Percentiles rank a stretch among this genome's conserved stretches.
These are phyloP conservation scores for Phytophthora chlamydospora DNA, from an alignment of 352 stramenopile species.

Conservation along the genomic window DNA sequence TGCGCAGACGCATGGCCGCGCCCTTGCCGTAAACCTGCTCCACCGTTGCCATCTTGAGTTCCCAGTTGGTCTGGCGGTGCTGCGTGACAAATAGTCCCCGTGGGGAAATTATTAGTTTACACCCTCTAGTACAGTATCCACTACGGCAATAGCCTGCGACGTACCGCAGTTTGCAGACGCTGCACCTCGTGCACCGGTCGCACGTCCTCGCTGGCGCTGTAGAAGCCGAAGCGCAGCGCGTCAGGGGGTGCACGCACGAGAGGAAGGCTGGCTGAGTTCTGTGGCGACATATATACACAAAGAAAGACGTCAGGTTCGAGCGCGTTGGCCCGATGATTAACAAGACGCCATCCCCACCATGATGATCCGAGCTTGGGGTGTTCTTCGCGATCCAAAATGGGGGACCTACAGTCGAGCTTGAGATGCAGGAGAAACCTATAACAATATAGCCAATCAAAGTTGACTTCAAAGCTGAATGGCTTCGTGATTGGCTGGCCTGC, in stretches of 20 bases:
- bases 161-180: conserved; percentile 78
- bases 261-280: conserved; percentile 78
- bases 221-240: conserved; percentile 83
- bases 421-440: no score
- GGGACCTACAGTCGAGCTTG: not conserved
- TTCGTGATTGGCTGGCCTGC: no score
- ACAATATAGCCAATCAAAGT: conserved; percentile 25
- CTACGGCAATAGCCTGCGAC: conserved; percentile 3
- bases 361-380: conserved; percentile 8
- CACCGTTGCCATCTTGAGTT: conserved; percentile 89
- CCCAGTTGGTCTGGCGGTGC: conserved; percentile 80
- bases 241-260: conserved; percentile 85
- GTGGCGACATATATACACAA: not conserved
- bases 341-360: conserved; percentile 24
- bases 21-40: conserved; percentile 91
- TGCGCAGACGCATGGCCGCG: conserved; percentile 88
- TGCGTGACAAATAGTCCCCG: conserved; percentile 21
- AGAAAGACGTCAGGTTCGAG: not conserved
- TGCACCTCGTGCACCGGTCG: conserved; percentile 86
- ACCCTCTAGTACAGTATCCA: not conserved
- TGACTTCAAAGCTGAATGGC: not conserved
- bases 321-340: not conserved
- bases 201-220: conserved; percentile 81
- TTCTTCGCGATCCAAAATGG: conserved; percentile 29
- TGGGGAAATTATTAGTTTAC: no score